Evolutionary conservation across 179 eudicot genomes (phyloP), one percentile per base, ranked within the genome.

Genomic region (Vitellaria paradoxa): DNA sequence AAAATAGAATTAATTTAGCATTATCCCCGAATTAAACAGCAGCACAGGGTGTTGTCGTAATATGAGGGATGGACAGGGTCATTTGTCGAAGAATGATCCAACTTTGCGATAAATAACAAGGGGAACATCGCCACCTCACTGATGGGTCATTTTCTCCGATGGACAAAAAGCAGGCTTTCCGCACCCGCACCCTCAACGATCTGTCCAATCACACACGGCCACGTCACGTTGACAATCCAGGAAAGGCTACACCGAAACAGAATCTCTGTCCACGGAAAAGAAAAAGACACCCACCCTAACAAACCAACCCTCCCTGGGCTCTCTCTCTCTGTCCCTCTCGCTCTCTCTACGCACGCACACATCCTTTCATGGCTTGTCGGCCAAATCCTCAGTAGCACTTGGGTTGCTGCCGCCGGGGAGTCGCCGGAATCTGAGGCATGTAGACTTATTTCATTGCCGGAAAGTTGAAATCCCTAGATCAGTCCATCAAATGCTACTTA

Each of bases 171-270:
- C 37, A 45, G 67, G 18, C 60, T 42, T 9, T 69, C 71, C 53
- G 8, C 18, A 7, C 57, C 21, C 45, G 6, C 62, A 14, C 62
- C 62, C 6, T 18, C 62, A 57, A 12, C 5, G 62, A 17, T 30
- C 62, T 14, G n/a, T 57, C 63, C 80, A 80, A 62, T 76, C 8
- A 64, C 18, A 45, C 0, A 14, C n/a, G 0, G 49, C 79, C 80
- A 81, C 80, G 80, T 80, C 82, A 64, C 23, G 72, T 70, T 65
- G 68, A 76, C 83, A 68, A 30, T 75, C 68, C 78, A 50, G 73
- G 13, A 24, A 82, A 74, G 63, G 83, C 37, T 60, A 21, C 65
- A 75, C 55, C 3, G 12, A 50, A 50, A 50, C 9, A 66, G 70
- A 68, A 74, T 68, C 76, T 66, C 63, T 9, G 61, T 60, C 18